Evolutionary conservation across 2,329 filamentous ascomycete genomes (phyloP), one percentile per base, ranked within the genome.

Genomic region (Microdochium nivale): DNA sequence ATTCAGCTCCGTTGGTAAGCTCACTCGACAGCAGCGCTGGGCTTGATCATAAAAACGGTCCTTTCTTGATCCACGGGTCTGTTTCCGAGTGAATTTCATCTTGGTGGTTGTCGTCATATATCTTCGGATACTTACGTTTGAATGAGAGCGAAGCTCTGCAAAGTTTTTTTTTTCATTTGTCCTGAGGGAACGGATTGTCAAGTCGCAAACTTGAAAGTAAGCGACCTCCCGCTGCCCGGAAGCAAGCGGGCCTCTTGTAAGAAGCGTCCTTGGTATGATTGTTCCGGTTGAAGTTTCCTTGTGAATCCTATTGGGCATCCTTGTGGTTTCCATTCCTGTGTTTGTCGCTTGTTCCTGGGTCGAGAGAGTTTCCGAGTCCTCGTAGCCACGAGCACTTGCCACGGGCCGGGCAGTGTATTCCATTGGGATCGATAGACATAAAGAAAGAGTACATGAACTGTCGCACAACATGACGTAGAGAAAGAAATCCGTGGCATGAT

Each of bases 401-500:
- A 52, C 44, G n/a, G 49, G 43, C 51, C 47, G 13, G 47, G 40
- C 19, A 16, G 40, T 21, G 10, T 19, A 13, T 27, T 48, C 50
- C 49, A 50, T 35, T 47, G 40, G 24, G 24, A 30, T 49, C 50
- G 51, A 56, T 64, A 57, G 54, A 60, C 44, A 58, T 52, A 61
- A 55, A 59, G 56, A 53, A 54, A 55, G 59, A 57, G 55, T 57
- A 67, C 66, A 67, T 58, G 61, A 66, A 40, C 56, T 55, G 49
- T 25, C 54, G 58, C 56, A 59, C 58, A 62, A 68, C 59, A 66
- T 56, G 60, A 61, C 40, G 49, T 55, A 58, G 55, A 50, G 32
- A 25, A 51, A 50, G 63, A 68, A 67, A 51, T 70, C 64, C 66
- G 67, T 60, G 59, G 65, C 66, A 62, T 66, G 71, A 73, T 67